phyloP scores from a whole-genome alignment of 805 yeast genomes.

The Sugiyamaella smithiae region DNA sequence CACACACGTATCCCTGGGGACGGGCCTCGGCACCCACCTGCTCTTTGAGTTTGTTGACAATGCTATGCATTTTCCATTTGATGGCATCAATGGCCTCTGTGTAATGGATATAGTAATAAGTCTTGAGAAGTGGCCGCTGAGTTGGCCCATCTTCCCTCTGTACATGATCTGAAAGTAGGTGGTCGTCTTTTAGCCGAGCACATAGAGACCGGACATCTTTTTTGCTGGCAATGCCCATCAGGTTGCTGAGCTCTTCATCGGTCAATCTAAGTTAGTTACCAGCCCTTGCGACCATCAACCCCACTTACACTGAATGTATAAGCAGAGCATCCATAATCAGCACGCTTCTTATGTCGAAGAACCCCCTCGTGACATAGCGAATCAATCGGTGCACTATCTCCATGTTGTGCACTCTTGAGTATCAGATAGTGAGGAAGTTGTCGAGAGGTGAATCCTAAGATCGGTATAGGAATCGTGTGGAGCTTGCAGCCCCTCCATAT shows the following conservation, averaged over 20 bases:
- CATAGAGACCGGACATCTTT: slow-evolving; percentile 75
- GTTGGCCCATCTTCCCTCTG: slow-evolving; percentile 56
- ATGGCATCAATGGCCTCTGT: slow-evolving; percentile 94
- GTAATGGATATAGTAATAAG: slow-evolving; percentile 81
- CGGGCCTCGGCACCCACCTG: slow-evolving; percentile 81
- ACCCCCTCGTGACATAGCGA: slow-evolving; percentile 80
- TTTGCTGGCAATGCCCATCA: slow-evolving; percentile 80
- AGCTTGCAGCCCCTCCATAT: no score
- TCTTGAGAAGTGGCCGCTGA: slow-evolving; percentile 64
- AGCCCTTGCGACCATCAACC: no score
- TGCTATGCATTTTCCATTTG: slow-evolving; percentile 92
- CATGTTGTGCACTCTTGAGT: slow-evolving; percentile 30
- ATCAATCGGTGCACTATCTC: slow-evolving; percentile 51
- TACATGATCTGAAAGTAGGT: slow-evolving; percentile 53
- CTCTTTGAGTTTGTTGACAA: slow-evolving; percentile 74
- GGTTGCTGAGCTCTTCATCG: slow-evolving; percentile 83
- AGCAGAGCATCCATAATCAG: slow-evolving; percentile 83
- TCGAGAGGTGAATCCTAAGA: no score
- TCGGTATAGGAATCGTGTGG: no score
- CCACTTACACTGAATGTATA: slow-evolving; percentile 67
- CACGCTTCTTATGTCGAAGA: slow-evolving; percentile 80
- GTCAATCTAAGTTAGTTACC: slow-evolving; percentile 54
- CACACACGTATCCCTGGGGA: slow-evolving; percentile 93
- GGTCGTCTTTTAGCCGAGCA: slow-evolving; percentile 78
- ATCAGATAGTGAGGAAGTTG: no score